phyloP scores from a whole-genome alignment of 768 basidiomycete genomes.

The Leccinum ochraceum region DNA sequence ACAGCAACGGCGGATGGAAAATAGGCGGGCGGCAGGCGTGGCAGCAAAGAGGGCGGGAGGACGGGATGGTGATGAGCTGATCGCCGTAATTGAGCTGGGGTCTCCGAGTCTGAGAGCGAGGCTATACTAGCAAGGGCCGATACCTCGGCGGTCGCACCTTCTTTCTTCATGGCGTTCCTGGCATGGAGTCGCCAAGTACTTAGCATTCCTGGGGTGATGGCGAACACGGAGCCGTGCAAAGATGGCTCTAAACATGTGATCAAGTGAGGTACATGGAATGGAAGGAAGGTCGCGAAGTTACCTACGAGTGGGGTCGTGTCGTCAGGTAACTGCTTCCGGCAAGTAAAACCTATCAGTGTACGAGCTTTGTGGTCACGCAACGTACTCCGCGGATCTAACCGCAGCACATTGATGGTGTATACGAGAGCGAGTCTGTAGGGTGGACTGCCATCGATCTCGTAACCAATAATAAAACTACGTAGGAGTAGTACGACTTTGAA shows the following conservation, averaged over 20 bases:
- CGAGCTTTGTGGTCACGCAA: background rate
- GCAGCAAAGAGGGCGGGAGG: slow-evolving; percentile 2
- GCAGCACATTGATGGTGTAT: slow-evolving; percentile 12
- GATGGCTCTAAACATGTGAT: slow-evolving; percentile 8
- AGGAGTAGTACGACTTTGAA: slow-evolving; percentile 2
- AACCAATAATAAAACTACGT: slow-evolving; percentile 2
- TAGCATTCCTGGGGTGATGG: slow-evolving; percentile 14
- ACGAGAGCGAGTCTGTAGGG: slow-evolving; percentile 8
- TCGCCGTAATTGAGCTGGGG: slow-evolving; percentile 11
- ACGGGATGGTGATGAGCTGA: slow-evolving; percentile 6
- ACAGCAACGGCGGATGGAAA: background rate
- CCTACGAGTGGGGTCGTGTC: slow-evolving; percentile 2
- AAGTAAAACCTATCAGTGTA: slow-evolving; percentile 10
- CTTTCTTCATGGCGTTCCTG: slow-evolving; percentile 9
- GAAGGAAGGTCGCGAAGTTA: slow-evolving; percentile 11
- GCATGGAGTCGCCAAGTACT: slow-evolving; percentile 2
- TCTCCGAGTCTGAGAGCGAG: slow-evolving; percentile 1
- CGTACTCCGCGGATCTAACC: slow-evolving; percentile 25
- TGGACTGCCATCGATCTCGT: slow-evolving; percentile 15
- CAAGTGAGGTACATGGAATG: slow-evolving; percentile 15
- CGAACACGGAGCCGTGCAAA: slow-evolving; percentile 7
- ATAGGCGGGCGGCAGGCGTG: background rate
- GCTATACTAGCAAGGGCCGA: slow-evolving; percentile 10
- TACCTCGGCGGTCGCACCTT: slow-evolving; percentile 20
- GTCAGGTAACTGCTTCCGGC: slow-evolving; percentile 5